Evolutionary conservation across 176 grass and related monocot genomes (phyloP).

Genomic region (Pontederia crassipes): DNA sequence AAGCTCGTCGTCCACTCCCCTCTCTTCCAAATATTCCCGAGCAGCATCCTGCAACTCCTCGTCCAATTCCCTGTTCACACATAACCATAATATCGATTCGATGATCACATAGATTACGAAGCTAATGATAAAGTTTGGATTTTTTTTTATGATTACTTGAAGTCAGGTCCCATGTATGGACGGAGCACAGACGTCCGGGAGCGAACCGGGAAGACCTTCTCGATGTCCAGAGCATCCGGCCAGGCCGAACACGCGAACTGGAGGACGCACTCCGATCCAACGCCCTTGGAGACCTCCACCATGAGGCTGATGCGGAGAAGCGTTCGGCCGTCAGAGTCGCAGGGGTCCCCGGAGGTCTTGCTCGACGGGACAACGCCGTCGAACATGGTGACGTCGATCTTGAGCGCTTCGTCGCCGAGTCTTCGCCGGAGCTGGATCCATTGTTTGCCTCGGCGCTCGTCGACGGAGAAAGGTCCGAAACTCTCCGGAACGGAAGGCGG

Average conservation of each 20-base stretch:
- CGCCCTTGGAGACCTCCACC: constrained; percentile 45
- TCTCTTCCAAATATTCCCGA: constrained; percentile 53
- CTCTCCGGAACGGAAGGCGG: constrained; percentile 1
- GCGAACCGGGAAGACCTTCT: constrained; percentile 43
- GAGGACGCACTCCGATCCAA: constrained; percentile 24
- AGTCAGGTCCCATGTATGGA: constrained; percentile 44
- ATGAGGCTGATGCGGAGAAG: constrained; percentile 63
- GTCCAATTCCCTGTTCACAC: constrained; percentile 51
- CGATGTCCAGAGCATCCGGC: constrained; percentile 65
- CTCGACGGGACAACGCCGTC: constrained; percentile 43
- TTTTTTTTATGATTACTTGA: constrained; percentile 40
- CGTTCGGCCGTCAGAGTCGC: constrained; percentile 1
- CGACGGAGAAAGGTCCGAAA: constrained; percentile 30
- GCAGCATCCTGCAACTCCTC: constrained; percentile 63
- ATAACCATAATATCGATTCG: neutral
- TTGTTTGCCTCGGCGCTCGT: constrained; percentile 44
- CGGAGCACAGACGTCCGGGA: constrained; percentile 10
- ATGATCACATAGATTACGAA: neutral
- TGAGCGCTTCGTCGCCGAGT: constrained; percentile 31
- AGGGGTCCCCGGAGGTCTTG: constrained; percentile 22
- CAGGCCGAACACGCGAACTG: constrained; percentile 67
- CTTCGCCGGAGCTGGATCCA: constrained; percentile 37
- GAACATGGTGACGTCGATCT: constrained; percentile 59
- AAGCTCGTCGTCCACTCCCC: constrained; percentile 69
- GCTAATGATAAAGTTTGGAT: neutral